Conservation (phyloP, 768 basidiomycete species). For the Macrolepiota albuminosa region DNA sequence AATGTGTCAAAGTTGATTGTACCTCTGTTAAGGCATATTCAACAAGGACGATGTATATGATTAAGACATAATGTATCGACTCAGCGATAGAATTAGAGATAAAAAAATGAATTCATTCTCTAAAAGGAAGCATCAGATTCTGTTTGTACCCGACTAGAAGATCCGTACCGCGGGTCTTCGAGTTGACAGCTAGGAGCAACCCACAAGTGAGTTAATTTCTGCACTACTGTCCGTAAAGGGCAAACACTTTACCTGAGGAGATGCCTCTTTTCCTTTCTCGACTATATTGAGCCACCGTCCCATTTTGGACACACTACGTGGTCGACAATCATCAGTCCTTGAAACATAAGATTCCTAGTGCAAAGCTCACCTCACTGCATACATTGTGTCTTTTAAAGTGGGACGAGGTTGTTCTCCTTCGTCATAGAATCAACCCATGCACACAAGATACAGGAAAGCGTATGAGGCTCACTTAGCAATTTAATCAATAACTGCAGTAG, state of each 20-base stretch:
- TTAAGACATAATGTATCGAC: no score
- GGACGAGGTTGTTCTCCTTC: background rate
- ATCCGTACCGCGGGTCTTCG: background rate
- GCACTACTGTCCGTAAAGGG: background rate
- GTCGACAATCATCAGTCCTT: background rate
- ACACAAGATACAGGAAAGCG: background rate
- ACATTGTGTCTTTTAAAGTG: conserved; percentile 3
- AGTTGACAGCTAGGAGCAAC: background rate
- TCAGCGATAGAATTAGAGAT: background rate
- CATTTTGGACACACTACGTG: background rate
- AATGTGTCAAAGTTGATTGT: no score
- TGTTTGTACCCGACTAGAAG: no score
- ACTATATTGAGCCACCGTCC: background rate
- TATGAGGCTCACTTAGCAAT: background rate
- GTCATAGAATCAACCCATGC: background rate
- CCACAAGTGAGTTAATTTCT: background rate
- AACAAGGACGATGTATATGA: no score
- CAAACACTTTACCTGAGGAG: background rate
- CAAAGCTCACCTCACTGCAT: background rate
- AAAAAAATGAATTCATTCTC: conserved; percentile 3
- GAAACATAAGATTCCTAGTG: background rate
- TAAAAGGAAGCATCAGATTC: background rate
- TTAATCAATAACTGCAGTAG: background rate
- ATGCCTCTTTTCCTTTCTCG: background rate
- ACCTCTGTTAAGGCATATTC: no score